A percentile compares a stretch with the other conserved stretches of the same genome.
These are phyloP conservation scores for Borovskyia barvae DNA, from an alignment of 208 protist species.

Conservation along the genomic window DNA sequence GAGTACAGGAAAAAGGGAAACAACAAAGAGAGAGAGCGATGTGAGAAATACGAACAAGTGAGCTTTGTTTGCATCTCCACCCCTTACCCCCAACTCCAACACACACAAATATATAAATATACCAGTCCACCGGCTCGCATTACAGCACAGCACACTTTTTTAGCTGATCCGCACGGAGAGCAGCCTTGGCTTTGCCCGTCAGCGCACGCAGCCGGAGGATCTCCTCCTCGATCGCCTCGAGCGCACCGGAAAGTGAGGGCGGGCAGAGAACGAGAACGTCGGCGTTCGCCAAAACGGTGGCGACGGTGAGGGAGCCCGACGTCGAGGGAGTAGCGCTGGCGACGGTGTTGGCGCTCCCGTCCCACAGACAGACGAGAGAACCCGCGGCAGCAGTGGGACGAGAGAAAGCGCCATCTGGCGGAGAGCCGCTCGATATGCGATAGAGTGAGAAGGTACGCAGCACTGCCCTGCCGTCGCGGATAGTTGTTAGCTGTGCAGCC, in stretches of 20 bases:
- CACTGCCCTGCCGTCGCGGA: background rate
- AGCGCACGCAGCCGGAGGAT: slow-evolving; percentile 33
- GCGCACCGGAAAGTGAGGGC: background rate
- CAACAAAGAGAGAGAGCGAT: background rate
- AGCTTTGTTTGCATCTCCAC: too few species aligned
- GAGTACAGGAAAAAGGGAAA: background rate
- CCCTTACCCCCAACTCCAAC: too few species aligned
- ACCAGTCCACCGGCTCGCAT: too few species aligned
- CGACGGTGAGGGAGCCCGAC: background rate
- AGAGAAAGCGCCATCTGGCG: background rate
- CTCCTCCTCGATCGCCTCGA: slow-evolving; percentile 33
- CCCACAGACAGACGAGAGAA: slow-evolving; percentile 4
- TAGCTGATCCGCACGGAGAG: slow-evolving; percentile 47
- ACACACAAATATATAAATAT: too few species aligned
- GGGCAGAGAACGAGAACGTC: slow-evolving; percentile 54
- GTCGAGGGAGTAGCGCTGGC: slow-evolving; percentile 2
- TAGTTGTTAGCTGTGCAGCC: slow-evolving; percentile 9
- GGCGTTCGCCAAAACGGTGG: slow-evolving; percentile 45
- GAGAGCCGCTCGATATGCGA: background rate
- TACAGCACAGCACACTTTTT: slow-evolving; percentile 68
- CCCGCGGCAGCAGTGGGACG: background rate
- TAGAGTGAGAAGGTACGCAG: slow-evolving; percentile 11
- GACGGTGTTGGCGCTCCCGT: background rate
- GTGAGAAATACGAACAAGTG: too few species aligned
- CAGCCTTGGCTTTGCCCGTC: slow-evolving; percentile 52